A percentile compares a stretch with the other conserved stretches of the same genome.
phyloP scores from a whole-genome alignment of 2,329 filamentous ascomycete genomes.

The Neonectria faginata region DNA sequence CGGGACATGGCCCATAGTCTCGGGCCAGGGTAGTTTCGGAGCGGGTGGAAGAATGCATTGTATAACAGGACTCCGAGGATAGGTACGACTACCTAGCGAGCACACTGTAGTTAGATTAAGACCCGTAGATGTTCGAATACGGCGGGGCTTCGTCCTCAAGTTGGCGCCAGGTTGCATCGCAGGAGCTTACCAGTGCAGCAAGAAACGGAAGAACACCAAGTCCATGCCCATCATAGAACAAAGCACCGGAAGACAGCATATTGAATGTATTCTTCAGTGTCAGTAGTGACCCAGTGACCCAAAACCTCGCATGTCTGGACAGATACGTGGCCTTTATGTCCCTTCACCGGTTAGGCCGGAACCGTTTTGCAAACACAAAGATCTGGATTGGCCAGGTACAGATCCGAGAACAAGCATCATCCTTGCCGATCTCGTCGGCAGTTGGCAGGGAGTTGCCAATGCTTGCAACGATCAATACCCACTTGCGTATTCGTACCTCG shows the following conservation, averaged over 20 bases:
- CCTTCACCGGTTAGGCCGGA: neutral
- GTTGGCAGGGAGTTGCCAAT: neutral
- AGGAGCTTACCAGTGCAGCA: neutral
- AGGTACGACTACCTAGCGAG: neutral
- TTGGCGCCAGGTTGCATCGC: too few species aligned
- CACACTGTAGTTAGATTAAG: neutral
- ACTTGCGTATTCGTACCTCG: neutral
- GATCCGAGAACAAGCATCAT: neutral
- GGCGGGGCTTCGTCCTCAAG: too few species aligned
- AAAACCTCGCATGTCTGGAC: neutral
- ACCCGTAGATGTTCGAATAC: neutral
- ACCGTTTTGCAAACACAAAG: neutral
- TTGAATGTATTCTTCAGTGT: neutral
- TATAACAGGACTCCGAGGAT: neutral
- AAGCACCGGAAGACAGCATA: neutral
- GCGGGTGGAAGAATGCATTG: slow-evolving; percentile 13
- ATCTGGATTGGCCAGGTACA: neutral
- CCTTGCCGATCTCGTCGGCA: neutral
- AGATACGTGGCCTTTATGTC: neutral
- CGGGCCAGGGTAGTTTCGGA: slow-evolving; percentile 3
- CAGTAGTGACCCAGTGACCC: neutral
- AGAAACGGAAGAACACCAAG: neutral
- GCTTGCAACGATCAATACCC: neutral
- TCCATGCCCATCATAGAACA: neutral
- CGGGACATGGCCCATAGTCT: neutral